Evolutionary conservation across 495 filamentous ascomycete species (phyloP).

Genomic region (Massariosphaeria phaeospora): DNA sequence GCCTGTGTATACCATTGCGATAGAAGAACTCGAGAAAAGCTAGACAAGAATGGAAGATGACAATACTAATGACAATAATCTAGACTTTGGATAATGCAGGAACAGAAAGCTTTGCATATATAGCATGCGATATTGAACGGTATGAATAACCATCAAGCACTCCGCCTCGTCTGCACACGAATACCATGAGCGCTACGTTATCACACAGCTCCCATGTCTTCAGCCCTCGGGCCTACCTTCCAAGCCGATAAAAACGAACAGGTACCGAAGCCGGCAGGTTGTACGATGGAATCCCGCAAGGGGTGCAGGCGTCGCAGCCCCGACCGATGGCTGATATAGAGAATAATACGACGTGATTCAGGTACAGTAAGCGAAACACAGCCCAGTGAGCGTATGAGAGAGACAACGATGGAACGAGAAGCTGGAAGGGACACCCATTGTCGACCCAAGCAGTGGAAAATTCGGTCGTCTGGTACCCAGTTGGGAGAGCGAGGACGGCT

Average conservation of each 20-base stretch:
- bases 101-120: neutral
- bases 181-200: neutral
- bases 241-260: too few relatives aligned
- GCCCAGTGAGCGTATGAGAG: neutral
- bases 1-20: slow-evolving; percentile 36
- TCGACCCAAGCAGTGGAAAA: neutral
- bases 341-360: neutral
- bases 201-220: neutral
- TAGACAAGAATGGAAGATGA: too few relatives aligned
- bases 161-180: slow-evolving; percentile 9
- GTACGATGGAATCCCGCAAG: too few relatives aligned
- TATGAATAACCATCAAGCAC: neutral
- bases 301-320: too few relatives aligned
- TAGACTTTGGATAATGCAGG: neutral
- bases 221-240: neutral
- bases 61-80: neutral
- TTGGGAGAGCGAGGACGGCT: too few relatives aligned
- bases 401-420: neutral
- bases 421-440: neutral
- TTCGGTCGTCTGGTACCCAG: too few relatives aligned
- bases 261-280: too few relatives aligned
- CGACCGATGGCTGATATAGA: neutral
- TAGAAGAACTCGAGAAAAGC: neutral
- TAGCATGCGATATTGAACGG: neutral
- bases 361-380: neutral